These are phyloP conservation scores for Athelia sp. DNA, from an alignment of 1,284 basidiomycete species.

Conservation along the genomic window DNA sequence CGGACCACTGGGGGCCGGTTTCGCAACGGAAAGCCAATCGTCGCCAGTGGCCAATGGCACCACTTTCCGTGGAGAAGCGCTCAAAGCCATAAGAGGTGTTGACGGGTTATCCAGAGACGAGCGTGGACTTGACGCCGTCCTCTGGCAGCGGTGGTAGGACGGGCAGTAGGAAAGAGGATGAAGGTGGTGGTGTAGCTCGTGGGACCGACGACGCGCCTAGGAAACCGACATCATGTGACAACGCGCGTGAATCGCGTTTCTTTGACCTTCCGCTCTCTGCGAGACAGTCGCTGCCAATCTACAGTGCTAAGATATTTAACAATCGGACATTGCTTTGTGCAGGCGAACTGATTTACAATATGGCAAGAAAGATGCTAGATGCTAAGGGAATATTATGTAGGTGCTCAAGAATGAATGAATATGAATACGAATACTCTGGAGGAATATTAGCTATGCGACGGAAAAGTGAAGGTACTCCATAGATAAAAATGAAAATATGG, in stretches of 20 bases:
- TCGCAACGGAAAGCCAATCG: slow-evolving; percentile 34
- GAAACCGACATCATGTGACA: background rate
- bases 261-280: too few relatives aligned
- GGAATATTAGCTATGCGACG: slow-evolving; percentile 1
- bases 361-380: background rate
- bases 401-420: too few relatives aligned
- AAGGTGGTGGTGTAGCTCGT: too few relatives aligned
- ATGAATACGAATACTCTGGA: background rate
- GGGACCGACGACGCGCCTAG: background rate
- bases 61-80: slow-evolving; percentile 63
- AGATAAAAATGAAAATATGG: background rate
- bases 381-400: background rate
- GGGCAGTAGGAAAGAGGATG: too few relatives aligned
- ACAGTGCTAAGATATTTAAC: too few relatives aligned
- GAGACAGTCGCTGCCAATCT: too few relatives aligned
- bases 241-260: too few relatives aligned
- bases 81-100: slow-evolving; percentile 31
- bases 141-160: background rate
- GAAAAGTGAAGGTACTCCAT: background rate
- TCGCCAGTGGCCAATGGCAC: slow-evolving; percentile 66
- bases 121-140: background rate
- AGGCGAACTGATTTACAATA: background rate
- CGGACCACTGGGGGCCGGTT: slow-evolving; percentile 31
- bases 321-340: background rate
- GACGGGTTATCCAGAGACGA: background rate